Conservation (phyloP, 148 eudicot genomes). For the Diospyros lotus region DNA sequence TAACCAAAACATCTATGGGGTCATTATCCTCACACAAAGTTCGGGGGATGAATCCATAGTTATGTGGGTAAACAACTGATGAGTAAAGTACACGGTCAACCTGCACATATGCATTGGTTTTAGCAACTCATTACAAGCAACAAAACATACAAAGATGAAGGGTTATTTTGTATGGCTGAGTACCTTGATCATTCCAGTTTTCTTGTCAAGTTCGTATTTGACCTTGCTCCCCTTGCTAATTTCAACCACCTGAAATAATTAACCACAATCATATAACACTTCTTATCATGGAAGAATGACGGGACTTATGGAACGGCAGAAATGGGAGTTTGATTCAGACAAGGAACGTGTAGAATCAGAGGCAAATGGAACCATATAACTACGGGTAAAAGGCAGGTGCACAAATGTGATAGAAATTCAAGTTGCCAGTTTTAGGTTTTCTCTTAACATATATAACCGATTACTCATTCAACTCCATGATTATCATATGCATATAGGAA, state of each 20-base stretch:
- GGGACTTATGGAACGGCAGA: neutral
- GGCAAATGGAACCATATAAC: neutral
- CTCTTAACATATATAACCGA: neutral
- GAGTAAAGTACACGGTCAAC: conserved; percentile 82
- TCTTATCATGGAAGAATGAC: neutral
- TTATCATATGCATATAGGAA: neutral
- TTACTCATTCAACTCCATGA: neutral
- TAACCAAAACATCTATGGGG: conserved; percentile 77
- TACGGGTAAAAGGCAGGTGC: neutral
- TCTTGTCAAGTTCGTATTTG: conserved; percentile 79
- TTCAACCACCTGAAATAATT: conserved; percentile 62
- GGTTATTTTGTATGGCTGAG: neutral
- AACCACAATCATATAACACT: neutral
- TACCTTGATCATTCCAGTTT: conserved; percentile 79
- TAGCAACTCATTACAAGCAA: neutral
- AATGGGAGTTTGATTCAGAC: neutral
- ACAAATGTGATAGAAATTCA: neutral
- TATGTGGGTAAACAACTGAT: conserved; percentile 78
- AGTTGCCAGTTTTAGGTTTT: neutral
- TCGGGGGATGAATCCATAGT: conserved; percentile 77
- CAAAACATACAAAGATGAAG: neutral
- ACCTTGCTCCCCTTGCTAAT: conserved; percentile 76
- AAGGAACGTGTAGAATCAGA: neutral
- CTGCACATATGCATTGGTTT: conserved; percentile 28
- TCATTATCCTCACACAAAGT: conserved; percentile 75